Conservation (phyloP, 1,139 yeast species). For the Taphrina wiesneri region DNA sequence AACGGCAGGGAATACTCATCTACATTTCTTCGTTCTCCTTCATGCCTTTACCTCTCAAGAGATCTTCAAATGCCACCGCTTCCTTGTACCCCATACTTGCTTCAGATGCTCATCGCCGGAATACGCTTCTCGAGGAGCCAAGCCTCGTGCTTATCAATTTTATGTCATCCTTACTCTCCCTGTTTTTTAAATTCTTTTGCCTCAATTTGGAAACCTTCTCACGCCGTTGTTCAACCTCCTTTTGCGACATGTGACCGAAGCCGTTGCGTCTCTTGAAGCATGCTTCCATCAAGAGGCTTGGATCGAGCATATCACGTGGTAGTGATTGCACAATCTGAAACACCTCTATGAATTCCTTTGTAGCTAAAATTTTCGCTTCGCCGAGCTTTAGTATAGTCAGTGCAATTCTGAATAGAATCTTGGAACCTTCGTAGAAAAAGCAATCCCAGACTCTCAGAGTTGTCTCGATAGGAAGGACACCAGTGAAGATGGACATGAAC, state of each 20-base stretch:
- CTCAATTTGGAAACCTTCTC: conserved; percentile 17
- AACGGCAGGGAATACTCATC: too few species aligned
- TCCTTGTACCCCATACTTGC: background rate
- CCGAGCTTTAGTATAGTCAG: conserved; percentile 78
- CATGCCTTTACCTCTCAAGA: too few species aligned
- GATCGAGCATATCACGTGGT: conserved; percentile 73
- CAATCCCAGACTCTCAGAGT: conserved; percentile 92
- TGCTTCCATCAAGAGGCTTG: conserved; percentile 66
- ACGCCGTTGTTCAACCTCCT: conserved; percentile 68
- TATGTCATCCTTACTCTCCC: conserved; percentile 13
- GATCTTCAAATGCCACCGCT: conserved; percentile 13
- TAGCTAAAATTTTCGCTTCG: conserved; percentile 60
- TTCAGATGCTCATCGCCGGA: background rate
- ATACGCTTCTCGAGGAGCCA: conserved; percentile 6
- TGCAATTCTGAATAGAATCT: conserved; percentile 78
- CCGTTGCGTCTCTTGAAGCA: conserved; percentile 76
- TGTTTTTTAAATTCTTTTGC: background rate
- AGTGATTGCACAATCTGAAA: conserved; percentile 82
- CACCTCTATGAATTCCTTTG: conserved; percentile 75
- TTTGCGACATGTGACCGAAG: conserved; percentile 74
- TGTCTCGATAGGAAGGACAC: conserved; percentile 82
- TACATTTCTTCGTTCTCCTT: background rate
- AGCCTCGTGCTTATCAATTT: background rate
- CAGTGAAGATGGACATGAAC: conserved; percentile 95
- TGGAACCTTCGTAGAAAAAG: conserved; percentile 86